phyloP scores from a whole-genome alignment of 768 basidiomycete species.

The Boletus pseudo-olivaceus region DNA sequence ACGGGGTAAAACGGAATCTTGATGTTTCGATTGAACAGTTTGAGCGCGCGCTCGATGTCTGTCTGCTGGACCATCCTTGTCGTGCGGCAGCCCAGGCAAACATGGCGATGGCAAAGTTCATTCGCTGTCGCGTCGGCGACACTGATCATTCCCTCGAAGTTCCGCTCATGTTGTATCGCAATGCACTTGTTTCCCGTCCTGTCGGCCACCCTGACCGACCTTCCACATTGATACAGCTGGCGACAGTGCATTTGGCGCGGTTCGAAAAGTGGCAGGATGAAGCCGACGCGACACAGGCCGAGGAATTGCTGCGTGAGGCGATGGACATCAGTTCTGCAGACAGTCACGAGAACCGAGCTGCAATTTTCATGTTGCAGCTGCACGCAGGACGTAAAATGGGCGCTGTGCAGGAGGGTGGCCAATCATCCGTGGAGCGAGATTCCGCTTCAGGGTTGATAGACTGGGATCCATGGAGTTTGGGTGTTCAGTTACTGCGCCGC shows the following conservation, averaged over 20 bases:
- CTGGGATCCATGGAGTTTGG: too few relatives aligned
- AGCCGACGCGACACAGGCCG: neutral
- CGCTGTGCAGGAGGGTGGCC: neutral
- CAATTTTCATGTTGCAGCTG: neutral
- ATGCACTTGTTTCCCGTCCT: neutral
- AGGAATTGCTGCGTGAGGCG: neutral
- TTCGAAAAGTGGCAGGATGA: neutral
- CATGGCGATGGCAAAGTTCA: neutral
- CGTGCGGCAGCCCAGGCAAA: neutral
- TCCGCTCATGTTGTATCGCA: neutral
- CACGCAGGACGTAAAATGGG: neutral
- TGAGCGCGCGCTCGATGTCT: neutral
- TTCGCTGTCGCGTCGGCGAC: neutral
- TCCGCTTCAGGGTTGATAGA: neutral
- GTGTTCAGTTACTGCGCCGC: too few relatives aligned
- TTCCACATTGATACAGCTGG: neutral
- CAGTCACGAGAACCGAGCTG: neutral
- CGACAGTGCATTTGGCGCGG: neutral
- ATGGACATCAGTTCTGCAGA: neutral
- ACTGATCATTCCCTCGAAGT: neutral
- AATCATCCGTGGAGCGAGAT: neutral
- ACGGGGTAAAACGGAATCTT: neutral
- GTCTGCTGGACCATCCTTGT: neutral
- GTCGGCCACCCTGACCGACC: neutral
- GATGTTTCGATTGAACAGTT: neutral